Evolutionary conservation across 2,329 filamentous ascomycete genomes (phyloP), one percentile per base, ranked within the genome.

Genomic region (Coniochaeta pulveracea): DNA sequence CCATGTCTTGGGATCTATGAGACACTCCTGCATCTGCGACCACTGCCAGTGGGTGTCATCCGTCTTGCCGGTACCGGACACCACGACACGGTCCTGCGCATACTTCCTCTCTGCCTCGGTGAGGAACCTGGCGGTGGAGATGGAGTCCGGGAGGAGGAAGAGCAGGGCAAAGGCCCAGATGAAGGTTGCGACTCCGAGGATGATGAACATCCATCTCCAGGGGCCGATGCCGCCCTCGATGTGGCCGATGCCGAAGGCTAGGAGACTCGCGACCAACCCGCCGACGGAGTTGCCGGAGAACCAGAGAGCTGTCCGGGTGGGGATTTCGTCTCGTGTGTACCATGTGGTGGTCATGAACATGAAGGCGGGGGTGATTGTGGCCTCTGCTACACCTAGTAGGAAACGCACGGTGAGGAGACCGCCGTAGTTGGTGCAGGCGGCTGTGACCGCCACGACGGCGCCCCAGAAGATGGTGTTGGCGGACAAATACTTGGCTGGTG

Each of bases 41-140:
- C 37, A 6, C 56, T 60, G 51, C 75, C 76, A 54, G 76, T 69
- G 12, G 76, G n/a, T n/a, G n/a, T n/a, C n/a, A n/a, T n/a, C n/a
- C n/a, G n/a, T n/a, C n/a, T n/a, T 58, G 36, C 72, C 72, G 0
- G 72, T 76, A 52, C 75, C 70, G 52, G 77, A 76, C 34, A 61
- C 57, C 6, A 69, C 64, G 3, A 77, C 66, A 2, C 72, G 65
- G 51, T 76, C 72, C 2, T 76, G 57, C 66, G 75, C 72, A 26
- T 77, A 59, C 22, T 60, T 61, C 58, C 82, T 82, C 46, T 80
- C 75, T 35, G 72, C 63, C 44, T 82, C 76, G 7, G 57, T 64
- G 47, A 77, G 80, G 51, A 76, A 83, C 50, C 78, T 77, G 15
- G 78, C 77, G 9, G 74, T 66, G 76, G 83, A 82, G 0, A 77